Evolutionary conservation across 352 stramenopile species (phyloP).

Genomic region (Phytopythium sindhum): DNA sequence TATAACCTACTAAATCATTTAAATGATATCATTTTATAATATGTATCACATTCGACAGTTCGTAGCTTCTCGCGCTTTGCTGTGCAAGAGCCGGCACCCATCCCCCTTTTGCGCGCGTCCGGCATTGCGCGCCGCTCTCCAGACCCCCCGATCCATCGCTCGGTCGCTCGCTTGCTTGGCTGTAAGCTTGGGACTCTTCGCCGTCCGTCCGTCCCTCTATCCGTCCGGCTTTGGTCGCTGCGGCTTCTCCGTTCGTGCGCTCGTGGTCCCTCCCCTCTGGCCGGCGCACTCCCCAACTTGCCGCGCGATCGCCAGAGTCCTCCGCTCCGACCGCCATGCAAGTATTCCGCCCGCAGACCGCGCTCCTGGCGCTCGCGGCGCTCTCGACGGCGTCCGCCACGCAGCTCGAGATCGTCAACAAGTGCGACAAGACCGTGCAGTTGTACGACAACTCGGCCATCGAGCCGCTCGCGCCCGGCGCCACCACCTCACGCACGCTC

Average conservation of each 20-base stretch:
- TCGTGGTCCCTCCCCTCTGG: neutral
- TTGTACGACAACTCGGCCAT: slow-evolving; percentile 54
- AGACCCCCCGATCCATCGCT: neutral
- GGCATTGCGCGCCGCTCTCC: slow-evolving; percentile 2
- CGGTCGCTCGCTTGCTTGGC: neutral
- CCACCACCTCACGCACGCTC: slow-evolving; percentile 34
- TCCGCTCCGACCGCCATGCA: neutral
- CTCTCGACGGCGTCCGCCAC: slow-evolving; percentile 27
- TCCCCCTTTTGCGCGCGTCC: neutral
- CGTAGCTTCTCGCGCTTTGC: neutral
- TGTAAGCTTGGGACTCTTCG: too few relatives aligned
- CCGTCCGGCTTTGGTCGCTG: neutral
- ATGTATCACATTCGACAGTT: too few relatives aligned
- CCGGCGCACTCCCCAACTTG: neutral
- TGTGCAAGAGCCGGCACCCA: slow-evolving; percentile 2
- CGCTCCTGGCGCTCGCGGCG: slow-evolving; percentile 21
- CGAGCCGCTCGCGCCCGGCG: slow-evolving; percentile 32
- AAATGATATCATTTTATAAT: too few relatives aligned
- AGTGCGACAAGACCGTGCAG: slow-evolving; percentile 40
- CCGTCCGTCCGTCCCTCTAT: neutral
- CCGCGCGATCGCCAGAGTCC: neutral
- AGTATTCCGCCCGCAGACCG: slow-evolving; percentile 2
- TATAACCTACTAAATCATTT: neutral
- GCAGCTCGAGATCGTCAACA: slow-evolving; percentile 52
- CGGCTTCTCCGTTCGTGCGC: neutral